Conservation (phyloP, 2,329 filamentous ascomycete species). For the Pseudocercospora fuligena region DNA sequence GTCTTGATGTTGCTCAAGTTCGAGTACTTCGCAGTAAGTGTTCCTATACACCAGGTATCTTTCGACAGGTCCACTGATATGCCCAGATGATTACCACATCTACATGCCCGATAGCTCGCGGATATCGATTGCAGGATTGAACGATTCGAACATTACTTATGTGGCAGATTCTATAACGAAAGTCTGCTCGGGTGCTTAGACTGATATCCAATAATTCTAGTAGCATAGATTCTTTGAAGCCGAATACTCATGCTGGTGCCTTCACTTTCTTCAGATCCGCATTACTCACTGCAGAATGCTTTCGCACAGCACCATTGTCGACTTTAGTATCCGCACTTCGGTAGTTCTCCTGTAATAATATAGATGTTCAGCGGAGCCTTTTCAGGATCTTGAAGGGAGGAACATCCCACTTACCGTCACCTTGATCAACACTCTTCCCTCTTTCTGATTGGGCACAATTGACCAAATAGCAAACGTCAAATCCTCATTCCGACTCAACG, state of each 20-base stretch:
- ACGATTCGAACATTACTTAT: constrained; percentile 12
- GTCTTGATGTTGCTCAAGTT: constrained; percentile 60
- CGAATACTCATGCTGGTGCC: not conserved
- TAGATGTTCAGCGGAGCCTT: not conserved
- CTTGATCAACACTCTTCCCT: not conserved
- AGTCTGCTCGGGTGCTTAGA: too few relatives aligned
- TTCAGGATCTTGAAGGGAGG: too few relatives aligned
- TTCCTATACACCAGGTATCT: not conserved
- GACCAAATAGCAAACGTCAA: constrained; percentile 15
- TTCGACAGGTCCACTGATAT: not conserved
- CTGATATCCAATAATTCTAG: too few relatives aligned
- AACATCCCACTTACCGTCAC: not conserved
- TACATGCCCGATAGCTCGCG: constrained; percentile 18
- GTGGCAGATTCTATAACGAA: constrained; percentile 11
- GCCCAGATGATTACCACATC: constrained; percentile 14
- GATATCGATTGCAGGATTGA: constrained; percentile 14
- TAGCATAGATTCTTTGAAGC: too few relatives aligned
- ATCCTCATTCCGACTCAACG: constrained; percentile 10
- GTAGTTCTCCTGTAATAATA: not conserved
- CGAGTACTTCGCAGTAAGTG: not conserved
- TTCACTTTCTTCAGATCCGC: not conserved
- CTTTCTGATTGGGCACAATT: not conserved
- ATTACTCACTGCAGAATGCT: not conserved
- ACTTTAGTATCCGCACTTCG: not conserved
- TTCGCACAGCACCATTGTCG: not conserved